Conservation (phyloP, 2,329 filamentous ascomycete species). For the Cytospora piceae region DNA sequence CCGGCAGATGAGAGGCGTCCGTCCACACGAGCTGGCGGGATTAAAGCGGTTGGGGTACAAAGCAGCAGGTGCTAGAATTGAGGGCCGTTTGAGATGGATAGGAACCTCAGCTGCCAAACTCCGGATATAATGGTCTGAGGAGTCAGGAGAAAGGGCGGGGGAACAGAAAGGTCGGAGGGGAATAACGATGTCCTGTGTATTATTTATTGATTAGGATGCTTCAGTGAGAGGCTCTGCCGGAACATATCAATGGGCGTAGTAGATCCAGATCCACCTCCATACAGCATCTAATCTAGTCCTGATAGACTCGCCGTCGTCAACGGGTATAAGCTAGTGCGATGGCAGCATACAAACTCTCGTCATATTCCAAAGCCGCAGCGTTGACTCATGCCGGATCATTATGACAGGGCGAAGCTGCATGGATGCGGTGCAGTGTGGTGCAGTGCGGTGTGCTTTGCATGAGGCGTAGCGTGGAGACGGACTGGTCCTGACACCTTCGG, state of each 20-base stretch:
- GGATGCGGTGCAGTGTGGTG: conserved; percentile 5
- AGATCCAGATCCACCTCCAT: neutral
- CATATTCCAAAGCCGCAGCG: neutral
- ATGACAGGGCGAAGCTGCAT: conserved; percentile 1
- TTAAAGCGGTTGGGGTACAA: neutral
- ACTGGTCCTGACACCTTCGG: neutral
- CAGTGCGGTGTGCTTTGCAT: conserved; percentile 12
- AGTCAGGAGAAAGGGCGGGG: no score
- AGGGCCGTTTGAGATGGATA: conserved; percentile 29
- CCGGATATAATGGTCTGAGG: conserved; percentile 20
- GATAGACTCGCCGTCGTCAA: conserved; percentile 5
- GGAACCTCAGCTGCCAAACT: conserved; percentile 42
- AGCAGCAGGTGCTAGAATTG: conserved; percentile 37
- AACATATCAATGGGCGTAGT: neutral
- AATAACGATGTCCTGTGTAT: neutral
- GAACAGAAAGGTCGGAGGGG: conserved; percentile 8
- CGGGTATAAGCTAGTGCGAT: neutral
- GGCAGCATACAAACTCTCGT: neutral
- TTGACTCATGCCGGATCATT: conserved; percentile 22
- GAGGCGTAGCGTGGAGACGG: neutral
- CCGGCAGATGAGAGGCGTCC: neutral
- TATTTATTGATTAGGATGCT: neutral
- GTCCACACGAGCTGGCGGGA: neutral
- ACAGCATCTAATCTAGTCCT: neutral
- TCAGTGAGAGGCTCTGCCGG: conserved; percentile 12